Evolutionary conservation across 2,329 filamentous ascomycete genomes (phyloP).

Genomic region (Aspergillus sp.): DNA sequence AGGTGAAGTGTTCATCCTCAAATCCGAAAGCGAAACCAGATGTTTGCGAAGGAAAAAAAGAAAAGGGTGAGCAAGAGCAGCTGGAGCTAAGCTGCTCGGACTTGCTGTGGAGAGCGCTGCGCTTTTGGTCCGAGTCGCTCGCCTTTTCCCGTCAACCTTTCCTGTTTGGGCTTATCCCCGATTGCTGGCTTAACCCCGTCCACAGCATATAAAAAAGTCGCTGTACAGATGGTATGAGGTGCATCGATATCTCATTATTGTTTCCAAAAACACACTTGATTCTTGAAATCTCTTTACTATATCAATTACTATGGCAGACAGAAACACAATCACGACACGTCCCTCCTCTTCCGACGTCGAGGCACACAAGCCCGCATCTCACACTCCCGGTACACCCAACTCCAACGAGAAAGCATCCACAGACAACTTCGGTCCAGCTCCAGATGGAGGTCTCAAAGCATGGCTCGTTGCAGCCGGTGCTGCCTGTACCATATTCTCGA

Average conservation of each 20-base stretch:
- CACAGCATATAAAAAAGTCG: background rate
- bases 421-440: conserved; percentile 27
- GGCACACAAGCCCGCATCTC: background rate
- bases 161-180: conserved; percentile 11
- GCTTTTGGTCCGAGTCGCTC: conserved; percentile 25
- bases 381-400: background rate
- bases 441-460: conserved; percentile 29
- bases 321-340: background rate
- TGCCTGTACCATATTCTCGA: conserved; percentile 41
- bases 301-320: background rate
- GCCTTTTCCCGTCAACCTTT: conserved; percentile 31
- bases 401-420: background rate
- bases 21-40: background rate
- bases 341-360: background rate
- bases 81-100: background rate
- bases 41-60: background rate
- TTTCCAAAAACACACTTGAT: background rate
- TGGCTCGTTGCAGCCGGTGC: conserved; percentile 34
- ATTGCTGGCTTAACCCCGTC: background rate
- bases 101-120: conserved; percentile 23
- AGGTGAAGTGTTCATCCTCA: background rate
- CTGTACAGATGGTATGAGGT: background rate
- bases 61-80: conserved; percentile 9
- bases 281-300: background rate
- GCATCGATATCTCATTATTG: background rate